Evolutionary conservation across 129 eudicot species (phyloP).

Genomic region (Centella asiatica): DNA sequence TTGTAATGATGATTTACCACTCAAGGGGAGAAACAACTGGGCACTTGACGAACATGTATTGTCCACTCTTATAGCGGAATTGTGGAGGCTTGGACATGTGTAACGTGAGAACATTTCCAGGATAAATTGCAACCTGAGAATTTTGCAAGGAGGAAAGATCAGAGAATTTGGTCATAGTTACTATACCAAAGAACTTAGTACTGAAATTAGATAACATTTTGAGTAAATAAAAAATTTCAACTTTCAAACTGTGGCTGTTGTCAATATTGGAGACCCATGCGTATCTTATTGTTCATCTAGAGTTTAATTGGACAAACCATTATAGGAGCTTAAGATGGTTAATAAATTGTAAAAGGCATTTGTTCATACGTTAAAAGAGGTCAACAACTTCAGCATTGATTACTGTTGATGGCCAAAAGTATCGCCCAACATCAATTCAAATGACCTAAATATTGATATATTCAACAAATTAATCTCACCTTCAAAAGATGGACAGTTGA

Average conservation of each 20-base stretch:
- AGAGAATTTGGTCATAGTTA: not conserved
- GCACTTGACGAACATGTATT: conserved; percentile 96
- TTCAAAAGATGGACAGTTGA: conserved; percentile 63
- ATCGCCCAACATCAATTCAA: not conserved
- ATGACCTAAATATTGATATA: not conserved
- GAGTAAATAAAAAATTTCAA: not conserved
- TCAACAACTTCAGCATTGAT: not conserved
- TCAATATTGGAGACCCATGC: not conserved
- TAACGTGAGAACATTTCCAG: conserved; percentile 83
- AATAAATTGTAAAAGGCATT: too few relatives aligned
- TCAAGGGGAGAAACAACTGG: conserved; percentile 92
- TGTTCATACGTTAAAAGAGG: not conserved
- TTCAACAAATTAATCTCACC: conserved; percentile 33
- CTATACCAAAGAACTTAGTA: not conserved
- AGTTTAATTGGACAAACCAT: not conserved
- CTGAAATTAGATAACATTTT: not conserved
- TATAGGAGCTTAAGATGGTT: too few relatives aligned
- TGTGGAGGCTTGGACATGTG: conserved; percentile 97
- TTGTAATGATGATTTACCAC: conserved; percentile 37
- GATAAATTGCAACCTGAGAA: conserved; percentile 81
- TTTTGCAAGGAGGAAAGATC: not conserved
- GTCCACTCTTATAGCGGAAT: conserved; percentile 91
- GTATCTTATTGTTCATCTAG: not conserved
- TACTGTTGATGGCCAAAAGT: too few relatives aligned
- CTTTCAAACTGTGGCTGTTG: not conserved